Percentiles rank a stretch among this genome's conserved stretches.
Conservation (phyloP, 2,329 filamentous ascomycete genomes). For the Atkinsonella texensis region DNA sequence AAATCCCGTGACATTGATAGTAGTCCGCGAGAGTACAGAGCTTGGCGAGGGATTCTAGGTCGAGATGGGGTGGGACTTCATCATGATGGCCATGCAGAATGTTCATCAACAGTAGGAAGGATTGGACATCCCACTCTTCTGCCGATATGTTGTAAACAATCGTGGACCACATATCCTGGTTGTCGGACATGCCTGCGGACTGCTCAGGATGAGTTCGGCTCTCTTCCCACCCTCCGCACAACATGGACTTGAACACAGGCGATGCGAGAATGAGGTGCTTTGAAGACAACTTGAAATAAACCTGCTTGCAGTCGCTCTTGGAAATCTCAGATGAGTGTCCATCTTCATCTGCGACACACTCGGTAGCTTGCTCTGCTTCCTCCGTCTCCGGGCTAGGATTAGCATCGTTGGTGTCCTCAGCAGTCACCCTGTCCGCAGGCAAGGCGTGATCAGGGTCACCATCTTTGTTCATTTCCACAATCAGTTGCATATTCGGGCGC, state of each 20-base stretch:
- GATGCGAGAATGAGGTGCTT: conserved; percentile 24
- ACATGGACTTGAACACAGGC: conserved; percentile 9
- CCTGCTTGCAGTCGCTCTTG: background rate
- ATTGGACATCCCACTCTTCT: background rate
- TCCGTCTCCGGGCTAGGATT: background rate
- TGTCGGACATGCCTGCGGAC: background rate
- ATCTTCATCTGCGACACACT: background rate
- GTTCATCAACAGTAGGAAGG: background rate
- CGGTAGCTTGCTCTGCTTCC: background rate
- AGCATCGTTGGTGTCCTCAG: background rate
- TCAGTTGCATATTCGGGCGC: background rate
- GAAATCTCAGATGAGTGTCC: background rate
- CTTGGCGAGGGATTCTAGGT: conserved; percentile 27
- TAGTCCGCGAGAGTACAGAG: conserved; percentile 31
- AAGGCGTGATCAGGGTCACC: background rate
- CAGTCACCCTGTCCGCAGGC: too few relatives aligned
- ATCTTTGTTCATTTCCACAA: too few relatives aligned
- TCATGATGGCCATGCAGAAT: background rate
- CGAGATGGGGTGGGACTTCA: conserved; percentile 13
- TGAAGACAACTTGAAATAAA: conserved; percentile 16
- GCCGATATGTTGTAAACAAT: background rate
- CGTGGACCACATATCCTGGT: background rate
- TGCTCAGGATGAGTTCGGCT: conserved; percentile 20
- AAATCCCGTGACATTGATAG: conserved; percentile 28
- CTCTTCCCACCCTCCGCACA: conserved; percentile 5